Percentiles rank a stretch among this genome's conserved stretches.
Evolutionary conservation across 179 eudicot genomes (phyloP).

Genomic region (Corrigiola litoralis): DNA sequence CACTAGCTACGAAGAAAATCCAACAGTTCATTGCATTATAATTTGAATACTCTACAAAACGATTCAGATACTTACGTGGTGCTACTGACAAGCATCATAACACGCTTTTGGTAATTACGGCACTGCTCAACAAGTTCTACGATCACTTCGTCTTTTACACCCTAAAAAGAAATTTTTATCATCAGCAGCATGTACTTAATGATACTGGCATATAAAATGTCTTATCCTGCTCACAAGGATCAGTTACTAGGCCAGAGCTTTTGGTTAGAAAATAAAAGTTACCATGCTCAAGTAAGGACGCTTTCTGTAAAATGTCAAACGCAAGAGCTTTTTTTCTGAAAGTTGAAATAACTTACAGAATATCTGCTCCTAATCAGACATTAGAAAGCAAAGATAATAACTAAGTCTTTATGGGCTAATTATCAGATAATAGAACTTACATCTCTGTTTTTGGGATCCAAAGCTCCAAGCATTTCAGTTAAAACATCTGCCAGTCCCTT

Average conservation of each 20-base stretch:
- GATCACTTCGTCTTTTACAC: conserved; percentile 73
- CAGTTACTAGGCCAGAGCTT: not conserved
- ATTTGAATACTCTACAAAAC: too few species aligned
- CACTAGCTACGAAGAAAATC: too few species aligned
- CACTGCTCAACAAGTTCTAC: conserved; percentile 96
- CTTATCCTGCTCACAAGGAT: not conserved
- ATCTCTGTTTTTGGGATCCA: conserved; percentile 72
- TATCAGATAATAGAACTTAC: conserved; percentile 26
- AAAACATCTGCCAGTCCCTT: conserved; percentile 86
- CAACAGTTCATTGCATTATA: too few species aligned
- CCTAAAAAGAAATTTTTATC: conserved; percentile 34
- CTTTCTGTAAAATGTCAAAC: not conserved
- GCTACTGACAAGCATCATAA: conserved; percentile 74
- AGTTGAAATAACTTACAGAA: not conserved
- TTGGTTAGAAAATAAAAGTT: not conserved
- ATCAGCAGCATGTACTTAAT: not conserved
- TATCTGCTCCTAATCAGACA: too few species aligned
- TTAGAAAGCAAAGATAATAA: too few species aligned
- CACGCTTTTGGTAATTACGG: conserved; percentile 79
- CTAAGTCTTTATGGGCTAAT: not conserved
- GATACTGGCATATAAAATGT: not conserved
- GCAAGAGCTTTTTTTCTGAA: not conserved
- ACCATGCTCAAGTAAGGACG: not conserved
- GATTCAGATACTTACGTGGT: conserved; percentile 45
- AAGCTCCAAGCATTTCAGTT: conserved; percentile 75